Base-by-base conservation (phyloP, 192 early-diverging fungal genomes). In the Pilaira anomala region DNA sequence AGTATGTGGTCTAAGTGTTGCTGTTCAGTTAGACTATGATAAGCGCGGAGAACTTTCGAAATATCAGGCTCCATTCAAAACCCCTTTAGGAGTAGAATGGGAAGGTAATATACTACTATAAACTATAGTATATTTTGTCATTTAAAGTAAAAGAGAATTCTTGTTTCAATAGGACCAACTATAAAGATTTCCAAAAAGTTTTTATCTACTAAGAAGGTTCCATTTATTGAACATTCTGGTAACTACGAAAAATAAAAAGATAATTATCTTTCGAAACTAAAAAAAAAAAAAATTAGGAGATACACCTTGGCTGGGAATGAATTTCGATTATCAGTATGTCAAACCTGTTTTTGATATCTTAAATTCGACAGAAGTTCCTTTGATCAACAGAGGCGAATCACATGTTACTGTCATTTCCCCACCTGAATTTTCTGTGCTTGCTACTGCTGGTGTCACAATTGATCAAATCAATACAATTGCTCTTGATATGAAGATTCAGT, bases 401-500 rank as follows among this genome's bases (percentile, higher is more conserved):
- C 89, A 91, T 48, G 60, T 91, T 50, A 91, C 89, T 7, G 79
- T 90, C 12, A 72, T 91, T 36, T 69, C 76, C 8, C 89, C 89
- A 8, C 82, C 89, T 6, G 89, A 91, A 65, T 87, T 77, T 50
- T 70, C 79, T 65, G 74, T 80, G 9, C 67, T 87, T 3, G 74
- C 78, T 58, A 76, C 78, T 24, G 82, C 71, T 7, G 80, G 81
- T 54, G 66, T 91, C 11, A 88, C 87, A 19, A 87, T 87, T 7
- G 57, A 79, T 18, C 85, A 90, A 30, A 70, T 91, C 54, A 80
- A 90, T 61, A 67, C 16, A 7, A 70, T 90, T 26, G 89, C 85
- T 14, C 25, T 50, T 44, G 60, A 69, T 5, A 30, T 65, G 62
- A 55, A 71, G n/a, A 82, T 91, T 48, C 89, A 91, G 67, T 26